Percentiles rank a stretch among this genome's conserved stretches.
phyloP scores from a whole-genome alignment of 257 asterid species.

The Pogostemon cablin region DNA sequence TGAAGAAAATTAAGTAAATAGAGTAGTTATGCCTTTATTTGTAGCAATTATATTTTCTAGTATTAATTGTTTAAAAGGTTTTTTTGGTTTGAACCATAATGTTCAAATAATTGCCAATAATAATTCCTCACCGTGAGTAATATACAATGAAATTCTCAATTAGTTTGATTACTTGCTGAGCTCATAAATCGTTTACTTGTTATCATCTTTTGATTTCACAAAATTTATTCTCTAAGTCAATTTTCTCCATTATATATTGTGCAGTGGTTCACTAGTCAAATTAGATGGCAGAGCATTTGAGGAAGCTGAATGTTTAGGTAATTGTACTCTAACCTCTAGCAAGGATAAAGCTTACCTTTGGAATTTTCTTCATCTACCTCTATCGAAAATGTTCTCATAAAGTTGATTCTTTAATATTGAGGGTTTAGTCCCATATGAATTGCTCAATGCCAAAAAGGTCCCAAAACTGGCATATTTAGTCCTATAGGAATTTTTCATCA shows the following conservation, averaged over 20 bases:
- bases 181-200: background rate
- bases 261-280: slow-evolving; percentile 47
- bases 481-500: too few species aligned
- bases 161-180: slow-evolving; percentile 18
- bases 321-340: slow-evolving; percentile 30
- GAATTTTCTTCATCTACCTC: too few species aligned
- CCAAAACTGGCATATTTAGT: too few species aligned
- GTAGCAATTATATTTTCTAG: background rate
- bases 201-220: background rate
- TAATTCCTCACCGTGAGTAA: background rate
- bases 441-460: too few species aligned
- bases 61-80: background rate
- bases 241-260: slow-evolving; percentile 15
- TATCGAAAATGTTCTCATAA: too few species aligned
- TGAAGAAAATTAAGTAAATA: background rate
- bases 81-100: background rate
- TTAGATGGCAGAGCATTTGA: slow-evolving; percentile 34
- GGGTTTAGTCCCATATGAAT: too few species aligned
- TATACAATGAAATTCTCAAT: background rate
- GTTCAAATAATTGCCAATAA: background rate
- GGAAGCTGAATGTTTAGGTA: slow-evolving; percentile 28
- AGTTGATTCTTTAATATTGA: too few species aligned
- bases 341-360: background rate
- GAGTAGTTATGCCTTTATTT: slow-evolving; percentile 14
- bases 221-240: slow-evolving; percentile 1